Percentiles rank a stretch among this genome's conserved stretches.
Conservation (phyloP, 371 early-diverging fungal genomes). For the Mortierella sp. region DNA sequence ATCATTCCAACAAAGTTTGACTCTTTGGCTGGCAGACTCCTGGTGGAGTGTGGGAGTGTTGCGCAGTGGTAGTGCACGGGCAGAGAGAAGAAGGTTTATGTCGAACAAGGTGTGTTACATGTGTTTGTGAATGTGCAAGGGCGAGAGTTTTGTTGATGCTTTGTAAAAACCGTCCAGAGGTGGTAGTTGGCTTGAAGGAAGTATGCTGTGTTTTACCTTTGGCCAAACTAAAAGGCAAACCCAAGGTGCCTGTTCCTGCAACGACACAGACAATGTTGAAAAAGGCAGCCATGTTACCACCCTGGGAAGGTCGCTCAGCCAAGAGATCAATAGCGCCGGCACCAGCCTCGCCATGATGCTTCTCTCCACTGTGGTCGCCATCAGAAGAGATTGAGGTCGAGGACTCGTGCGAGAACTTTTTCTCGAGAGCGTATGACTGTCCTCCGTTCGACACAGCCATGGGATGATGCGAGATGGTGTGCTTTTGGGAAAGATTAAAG, state of each 20-base stretch:
- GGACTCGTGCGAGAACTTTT: not conserved
- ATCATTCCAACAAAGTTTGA: too few species aligned
- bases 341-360: not conserved
- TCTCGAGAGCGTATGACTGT: not conserved
- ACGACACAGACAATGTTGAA: conserved; percentile 84
- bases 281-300: conserved; percentile 57
- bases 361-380: not conserved
- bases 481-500: not conserved
- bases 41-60: too few species aligned
- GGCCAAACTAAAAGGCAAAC: conserved; percentile 80
- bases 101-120: too few species aligned
- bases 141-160: too few species aligned
- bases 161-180: too few species aligned
- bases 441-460: too few species aligned
- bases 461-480: not conserved
- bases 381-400: not conserved
- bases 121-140: too few species aligned
- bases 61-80: too few species aligned
- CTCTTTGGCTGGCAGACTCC: too few species aligned
- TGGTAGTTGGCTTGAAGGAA: too few species aligned
- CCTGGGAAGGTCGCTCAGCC: conserved; percentile 43
- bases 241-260: conserved; percentile 87
- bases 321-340: conserved; percentile 20
- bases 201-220: too few species aligned
- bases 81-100: too few species aligned